Conservation (phyloP, 805 yeast genomes). For the Sugiyamaella qingdaonensis region DNA sequence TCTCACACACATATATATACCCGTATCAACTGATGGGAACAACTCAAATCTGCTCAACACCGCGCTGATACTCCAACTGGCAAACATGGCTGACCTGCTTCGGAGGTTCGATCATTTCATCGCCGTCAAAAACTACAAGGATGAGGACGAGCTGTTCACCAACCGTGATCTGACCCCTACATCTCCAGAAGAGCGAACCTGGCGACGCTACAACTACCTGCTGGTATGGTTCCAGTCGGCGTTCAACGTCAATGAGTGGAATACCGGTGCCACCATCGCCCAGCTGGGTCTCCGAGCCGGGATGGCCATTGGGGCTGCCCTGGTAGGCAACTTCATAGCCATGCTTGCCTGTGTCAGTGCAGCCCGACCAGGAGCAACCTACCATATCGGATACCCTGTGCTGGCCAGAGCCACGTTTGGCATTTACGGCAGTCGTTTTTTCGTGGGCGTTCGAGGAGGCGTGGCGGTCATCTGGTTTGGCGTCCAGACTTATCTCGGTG, state of each 20-base stretch:
- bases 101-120: conserved; percentile 28
- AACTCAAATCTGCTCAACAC: too few species aligned
- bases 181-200: conserved; percentile 10
- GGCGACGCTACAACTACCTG: conserved; percentile 9
- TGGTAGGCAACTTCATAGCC: conserved; percentile 12
- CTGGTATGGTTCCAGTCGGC: conserved; percentile 22
- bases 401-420: conserved; percentile 23
- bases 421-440: conserved; percentile 15
- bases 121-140: conserved; percentile 4
- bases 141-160: conserved; percentile 4
- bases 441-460: conserved; percentile 14
- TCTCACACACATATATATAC: too few species aligned
- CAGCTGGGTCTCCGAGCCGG: conserved; percentile 17
- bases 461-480: conserved; percentile 18
- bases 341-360: conserved; percentile 10
- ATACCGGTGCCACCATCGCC: conserved; percentile 20
- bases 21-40: too few species aligned
- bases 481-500: conserved; percentile 17
- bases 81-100: not conserved
- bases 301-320: conserved; percentile 11
- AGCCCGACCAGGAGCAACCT: conserved; percentile 17
- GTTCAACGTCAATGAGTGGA: conserved; percentile 31
- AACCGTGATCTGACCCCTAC: conserved; percentile 8
- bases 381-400: conserved; percentile 26
- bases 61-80: too few species aligned